Percentiles rank a stretch among this genome's conserved stretches.
phyloP scores from a whole-genome alignment of 768 basidiomycete species.

The Porpolomopsis calyptriformis region DNA sequence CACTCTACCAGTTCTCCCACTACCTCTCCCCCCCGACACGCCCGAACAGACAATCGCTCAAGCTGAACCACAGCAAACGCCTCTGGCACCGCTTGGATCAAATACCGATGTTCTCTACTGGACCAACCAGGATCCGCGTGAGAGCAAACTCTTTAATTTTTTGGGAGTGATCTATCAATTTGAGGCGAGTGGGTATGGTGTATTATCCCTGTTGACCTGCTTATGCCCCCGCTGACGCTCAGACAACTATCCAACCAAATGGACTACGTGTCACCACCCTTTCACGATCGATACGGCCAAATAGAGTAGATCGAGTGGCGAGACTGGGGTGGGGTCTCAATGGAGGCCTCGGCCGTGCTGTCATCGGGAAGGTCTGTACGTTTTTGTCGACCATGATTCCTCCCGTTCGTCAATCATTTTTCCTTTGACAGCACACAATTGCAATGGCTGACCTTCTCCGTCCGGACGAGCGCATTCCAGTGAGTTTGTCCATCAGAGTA shows the following conservation, averaged over 20 bases:
- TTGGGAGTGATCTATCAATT: conserved; percentile 78
- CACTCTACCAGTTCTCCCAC: no score
- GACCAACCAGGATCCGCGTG: conserved; percentile 80
- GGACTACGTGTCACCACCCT: conserved; percentile 69
- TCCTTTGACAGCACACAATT: conserved; percentile 58
- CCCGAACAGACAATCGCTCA: no score
- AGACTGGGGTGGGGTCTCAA: conserved; percentile 80
- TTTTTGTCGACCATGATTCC: conserved; percentile 7
- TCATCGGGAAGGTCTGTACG: conserved; percentile 65
- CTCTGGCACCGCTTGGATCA: no score
- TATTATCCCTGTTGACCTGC: conserved; percentile 12
- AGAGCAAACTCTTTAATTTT: conserved; percentile 72
- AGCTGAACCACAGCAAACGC: no score
- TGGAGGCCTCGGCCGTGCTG: conserved; percentile 74
- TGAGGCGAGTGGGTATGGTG: conserved; percentile 49
- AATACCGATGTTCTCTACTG: conserved; percentile 75
- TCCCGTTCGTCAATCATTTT: no score
- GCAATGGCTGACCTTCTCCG: conserved; percentile 79
- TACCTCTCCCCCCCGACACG: no score
- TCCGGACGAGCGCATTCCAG: conserved; percentile 50
- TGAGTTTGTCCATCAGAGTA: conserved; percentile 28
- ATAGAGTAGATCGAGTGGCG: conserved; percentile 81
- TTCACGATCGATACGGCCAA: conserved; percentile 70
- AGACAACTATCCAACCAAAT: conserved; percentile 55
- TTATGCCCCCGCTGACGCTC: conserved; percentile 13